phyloP scores from a whole-genome alignment of 2,329 filamentous ascomycete species.

The Zymoseptoria tritici region DNA sequence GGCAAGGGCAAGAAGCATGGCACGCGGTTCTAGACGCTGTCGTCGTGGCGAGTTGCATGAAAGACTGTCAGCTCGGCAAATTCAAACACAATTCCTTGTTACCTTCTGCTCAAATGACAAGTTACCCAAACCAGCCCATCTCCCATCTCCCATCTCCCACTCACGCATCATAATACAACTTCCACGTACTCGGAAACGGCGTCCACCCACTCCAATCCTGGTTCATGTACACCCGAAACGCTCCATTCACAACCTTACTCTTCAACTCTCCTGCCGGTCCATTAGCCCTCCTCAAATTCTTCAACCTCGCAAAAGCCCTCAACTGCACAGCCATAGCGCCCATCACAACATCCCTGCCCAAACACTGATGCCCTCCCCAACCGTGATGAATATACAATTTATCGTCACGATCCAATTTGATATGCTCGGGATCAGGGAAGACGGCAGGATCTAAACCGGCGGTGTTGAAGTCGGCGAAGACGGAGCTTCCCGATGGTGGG shows the following conservation, averaged over 20 bases:
- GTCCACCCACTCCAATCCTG: background rate
- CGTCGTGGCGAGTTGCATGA: too few species aligned
- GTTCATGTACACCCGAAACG: background rate
- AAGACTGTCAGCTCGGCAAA: too few species aligned
- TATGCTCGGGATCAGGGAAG: background rate
- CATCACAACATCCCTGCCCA: background rate
- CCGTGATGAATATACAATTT: background rate
- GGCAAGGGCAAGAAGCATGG: slow-evolving; percentile 7
- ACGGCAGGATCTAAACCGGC: background rate
- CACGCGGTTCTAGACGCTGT: background rate
- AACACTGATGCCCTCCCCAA: background rate
- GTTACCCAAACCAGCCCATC: background rate
- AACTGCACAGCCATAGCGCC: background rate
- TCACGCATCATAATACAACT: background rate
- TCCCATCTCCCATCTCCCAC: background rate
- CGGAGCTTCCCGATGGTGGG: background rate
- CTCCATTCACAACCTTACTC: background rate
- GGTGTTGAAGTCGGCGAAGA: background rate
- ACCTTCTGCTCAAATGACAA: background rate
- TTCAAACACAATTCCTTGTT: too few species aligned
- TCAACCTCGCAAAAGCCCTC: background rate
- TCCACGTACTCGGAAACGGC: background rate
- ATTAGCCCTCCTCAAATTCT: background rate
- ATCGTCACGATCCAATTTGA: background rate
- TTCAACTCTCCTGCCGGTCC: background rate